Percentiles rank a stretch among this genome's conserved stretches.
Conservation (phyloP, 2,329 filamentous ascomycete genomes). For the Aureobasidium sp. region DNA sequence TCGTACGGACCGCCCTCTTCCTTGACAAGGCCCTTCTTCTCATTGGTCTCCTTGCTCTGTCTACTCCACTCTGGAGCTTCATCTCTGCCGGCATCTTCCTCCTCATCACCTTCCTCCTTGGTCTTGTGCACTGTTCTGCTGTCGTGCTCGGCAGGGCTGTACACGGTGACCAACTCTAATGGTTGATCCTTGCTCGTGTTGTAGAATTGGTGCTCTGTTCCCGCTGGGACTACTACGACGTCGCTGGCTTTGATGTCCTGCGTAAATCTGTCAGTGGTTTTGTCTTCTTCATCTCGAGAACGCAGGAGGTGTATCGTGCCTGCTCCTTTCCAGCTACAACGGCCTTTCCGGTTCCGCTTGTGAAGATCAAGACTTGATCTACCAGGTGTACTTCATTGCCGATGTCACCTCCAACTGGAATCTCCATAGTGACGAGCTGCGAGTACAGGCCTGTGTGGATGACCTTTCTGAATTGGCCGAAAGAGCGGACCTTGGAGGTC, state of each 20-base stretch:
- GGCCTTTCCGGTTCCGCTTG: slow-evolving; percentile 48
- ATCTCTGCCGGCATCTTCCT: slow-evolving; percentile 53
- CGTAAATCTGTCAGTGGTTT: neutral
- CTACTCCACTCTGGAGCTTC: slow-evolving; percentile 52
- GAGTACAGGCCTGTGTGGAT: slow-evolving; percentile 55
- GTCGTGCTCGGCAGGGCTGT: slow-evolving; percentile 54
- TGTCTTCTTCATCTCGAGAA: neutral
- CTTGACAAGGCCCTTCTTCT: slow-evolving; percentile 47
- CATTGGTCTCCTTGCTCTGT: slow-evolving; percentile 50
- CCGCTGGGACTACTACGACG: slow-evolving; percentile 54
- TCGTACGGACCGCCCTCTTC: slow-evolving; percentile 28
- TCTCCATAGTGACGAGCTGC: slow-evolving; percentile 56
- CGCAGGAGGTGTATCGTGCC: slow-evolving; percentile 12
- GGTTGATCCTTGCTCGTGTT: slow-evolving; percentile 49
- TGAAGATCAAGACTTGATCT: slow-evolving; percentile 58
- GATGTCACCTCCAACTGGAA: slow-evolving; percentile 55
- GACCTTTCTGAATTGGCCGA: slow-evolving; percentile 52
- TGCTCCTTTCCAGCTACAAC: slow-evolving; percentile 52
- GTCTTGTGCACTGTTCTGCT: slow-evolving; percentile 51
- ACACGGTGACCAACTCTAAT: slow-evolving; percentile 54
- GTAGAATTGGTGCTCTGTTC: slow-evolving; percentile 57
- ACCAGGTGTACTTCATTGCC: slow-evolving; percentile 60
- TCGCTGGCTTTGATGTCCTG: slow-evolving; percentile 27
- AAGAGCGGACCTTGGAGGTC: slow-evolving; percentile 45
- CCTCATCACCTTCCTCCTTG: slow-evolving; percentile 54